These are phyloP conservation scores for Cryptosporidium ubiquitum DNA, from an alignment of 169 alveolate genomes.

Conservation along the genomic window DNA sequence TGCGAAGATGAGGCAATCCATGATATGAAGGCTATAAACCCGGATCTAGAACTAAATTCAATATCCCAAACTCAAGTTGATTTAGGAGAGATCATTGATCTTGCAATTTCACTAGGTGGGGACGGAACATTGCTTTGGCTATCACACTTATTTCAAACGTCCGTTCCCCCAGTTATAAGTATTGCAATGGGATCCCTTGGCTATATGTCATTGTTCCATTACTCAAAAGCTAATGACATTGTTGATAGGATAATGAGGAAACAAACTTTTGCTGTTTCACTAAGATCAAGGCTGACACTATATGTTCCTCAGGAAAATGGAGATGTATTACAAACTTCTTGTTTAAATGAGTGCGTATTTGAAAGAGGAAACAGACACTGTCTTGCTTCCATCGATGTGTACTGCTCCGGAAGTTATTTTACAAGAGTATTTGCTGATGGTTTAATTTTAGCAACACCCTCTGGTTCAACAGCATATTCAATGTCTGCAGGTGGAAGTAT, in stretches of 20 bases:
- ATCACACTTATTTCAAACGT: slow-evolving; percentile 83
- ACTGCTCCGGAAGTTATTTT: slow-evolving; percentile 74
- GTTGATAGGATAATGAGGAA: slow-evolving; percentile 54
- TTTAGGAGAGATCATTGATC: slow-evolving; percentile 80
- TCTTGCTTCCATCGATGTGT: slow-evolving; percentile 73
- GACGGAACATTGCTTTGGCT: slow-evolving; percentile 94
- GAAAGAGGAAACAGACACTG: slow-evolving; percentile 75
- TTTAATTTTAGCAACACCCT: slow-evolving; percentile 93
- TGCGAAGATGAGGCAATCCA: slow-evolving; percentile 63
- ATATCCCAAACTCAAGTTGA: background rate
- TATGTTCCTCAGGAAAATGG: slow-evolving; percentile 32
- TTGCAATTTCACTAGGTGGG: slow-evolving; percentile 92
- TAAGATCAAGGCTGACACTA: slow-evolving; percentile 55
- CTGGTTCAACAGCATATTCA: slow-evolving; percentile 98
- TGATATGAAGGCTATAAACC: slow-evolving; percentile 23
- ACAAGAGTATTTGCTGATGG: slow-evolving; percentile 90
- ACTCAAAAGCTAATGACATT: slow-evolving; percentile 42
- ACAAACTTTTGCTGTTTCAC: slow-evolving; percentile 62
- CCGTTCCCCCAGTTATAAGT: slow-evolving; percentile 86
- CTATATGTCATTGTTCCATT: slow-evolving; percentile 82
- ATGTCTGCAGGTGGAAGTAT: slow-evolving; percentile 98
- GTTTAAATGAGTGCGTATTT: slow-evolving; percentile 79
- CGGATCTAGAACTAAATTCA: background rate
- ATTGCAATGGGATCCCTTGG: slow-evolving; percentile 87
- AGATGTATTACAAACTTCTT: slow-evolving; percentile 21